A percentile compares a stretch with the other conserved stretches of the same genome.
Evolutionary conservation across 2,329 filamentous ascomycete species (phyloP).

Genomic region (Exophiala bonariae): DNA sequence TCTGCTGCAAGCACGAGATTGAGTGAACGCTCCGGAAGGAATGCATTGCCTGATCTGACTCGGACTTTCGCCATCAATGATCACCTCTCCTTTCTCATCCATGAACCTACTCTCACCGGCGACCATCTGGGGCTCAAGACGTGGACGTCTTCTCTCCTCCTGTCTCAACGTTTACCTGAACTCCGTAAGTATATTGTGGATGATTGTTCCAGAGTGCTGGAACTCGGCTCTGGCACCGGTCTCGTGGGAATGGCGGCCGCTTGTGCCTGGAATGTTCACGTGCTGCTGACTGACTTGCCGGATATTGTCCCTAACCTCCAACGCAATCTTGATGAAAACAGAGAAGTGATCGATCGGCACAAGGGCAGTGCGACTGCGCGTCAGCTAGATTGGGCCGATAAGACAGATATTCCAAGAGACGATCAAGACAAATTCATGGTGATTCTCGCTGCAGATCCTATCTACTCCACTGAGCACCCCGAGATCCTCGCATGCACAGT

Average conservation of each 20-base stretch:
- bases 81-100: conserved; percentile 67
- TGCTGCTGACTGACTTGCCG: conserved; percentile 79
- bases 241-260: conserved; percentile 87
- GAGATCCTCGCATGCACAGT: conserved; percentile 71
- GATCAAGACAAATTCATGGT: conserved; percentile 53
- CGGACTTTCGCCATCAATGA: conserved; percentile 58
- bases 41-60: conserved; percentile 64
- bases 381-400: conserved; percentile 68
- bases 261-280: conserved; percentile 62
- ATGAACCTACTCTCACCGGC: conserved; percentile 83
- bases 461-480: conserved; percentile 86
- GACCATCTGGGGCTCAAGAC: conserved; percentile 92
- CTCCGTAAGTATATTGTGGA: conserved; percentile 29
- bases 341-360: conserved; percentile 51
- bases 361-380: conserved; percentile 55
- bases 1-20: conserved; percentile 75
- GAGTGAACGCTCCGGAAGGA: conserved; percentile 81
- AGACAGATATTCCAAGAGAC: conserved; percentile 30
- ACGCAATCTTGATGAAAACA: conserved; percentile 71
- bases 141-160: conserved; percentile 86
- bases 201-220: conserved; percentile 53
- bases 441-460: conserved; percentile 79
- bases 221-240: conserved; percentile 87
- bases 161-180: conserved; percentile 67
- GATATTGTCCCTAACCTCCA: conserved; percentile 79